These are phyloP conservation scores for Mucor sp. DNA, from an alignment of 371 early-diverging fungal species.

Conservation along the genomic window DNA sequence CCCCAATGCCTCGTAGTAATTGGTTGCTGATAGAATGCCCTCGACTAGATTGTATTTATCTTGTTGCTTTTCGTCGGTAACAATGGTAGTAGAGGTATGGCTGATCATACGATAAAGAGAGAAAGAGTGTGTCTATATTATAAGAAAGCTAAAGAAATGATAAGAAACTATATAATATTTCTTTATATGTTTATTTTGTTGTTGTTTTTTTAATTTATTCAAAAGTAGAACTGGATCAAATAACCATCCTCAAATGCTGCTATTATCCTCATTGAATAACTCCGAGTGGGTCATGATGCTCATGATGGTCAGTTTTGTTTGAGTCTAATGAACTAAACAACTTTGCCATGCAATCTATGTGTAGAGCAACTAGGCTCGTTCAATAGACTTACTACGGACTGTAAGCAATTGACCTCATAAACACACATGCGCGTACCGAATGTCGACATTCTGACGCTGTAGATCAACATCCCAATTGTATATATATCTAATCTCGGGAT, in stretches of 20 bases:
- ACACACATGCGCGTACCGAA: not conserved
- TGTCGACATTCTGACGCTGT: not conserved
- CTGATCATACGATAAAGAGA: slow-evolving; percentile 1
- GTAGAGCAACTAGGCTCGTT: too few species aligned
- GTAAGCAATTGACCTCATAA: not conserved
- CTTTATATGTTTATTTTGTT: not conserved
- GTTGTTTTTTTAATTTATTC: slow-evolving; percentile 1
- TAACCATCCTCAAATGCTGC: too few species aligned
- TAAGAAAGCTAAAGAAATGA: not conserved
- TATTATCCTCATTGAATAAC: not conserved
- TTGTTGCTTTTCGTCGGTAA: not conserved
- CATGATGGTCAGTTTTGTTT: not conserved
- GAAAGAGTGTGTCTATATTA: too few species aligned
- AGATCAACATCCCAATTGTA: not conserved
- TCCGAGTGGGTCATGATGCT: not conserved
- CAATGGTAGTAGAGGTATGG: not conserved
- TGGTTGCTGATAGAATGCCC: slow-evolving; percentile 30
- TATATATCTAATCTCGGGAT: not conserved
- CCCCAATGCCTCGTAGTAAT: slow-evolving; percentile 36
- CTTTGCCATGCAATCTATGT: too few species aligned
- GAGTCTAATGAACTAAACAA: too few species aligned
- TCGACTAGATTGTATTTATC: slow-evolving; percentile 40
- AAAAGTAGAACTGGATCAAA: not conserved
- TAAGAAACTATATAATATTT: not conserved
- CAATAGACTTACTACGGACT: too few species aligned